Evolutionary conservation across 2,329 filamentous ascomycete genomes (phyloP).

Genomic region (Neodidymelliopsis sp.): DNA sequence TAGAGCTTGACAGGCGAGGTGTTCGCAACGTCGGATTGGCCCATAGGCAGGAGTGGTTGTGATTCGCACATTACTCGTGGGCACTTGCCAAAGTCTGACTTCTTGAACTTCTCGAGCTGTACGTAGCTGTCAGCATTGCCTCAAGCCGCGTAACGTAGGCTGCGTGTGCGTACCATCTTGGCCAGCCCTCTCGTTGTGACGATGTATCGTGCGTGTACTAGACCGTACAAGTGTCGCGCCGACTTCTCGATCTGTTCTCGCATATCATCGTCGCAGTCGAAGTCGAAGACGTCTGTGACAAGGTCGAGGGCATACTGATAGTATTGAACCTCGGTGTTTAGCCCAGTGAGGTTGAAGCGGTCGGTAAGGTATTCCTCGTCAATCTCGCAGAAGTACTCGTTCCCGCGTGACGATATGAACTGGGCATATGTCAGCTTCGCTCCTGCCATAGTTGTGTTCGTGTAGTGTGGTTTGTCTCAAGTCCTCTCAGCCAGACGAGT

Average conservation of each 20-base stretch:
- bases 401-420: conserved; percentile 97
- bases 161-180: conserved; percentile 83
- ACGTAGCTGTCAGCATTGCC: conserved; percentile 18
- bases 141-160: neutral
- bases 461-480: neutral
- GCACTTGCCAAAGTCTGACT: conserved; percentile 97
- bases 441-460: neutral
- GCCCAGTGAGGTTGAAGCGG: conserved; percentile 94
- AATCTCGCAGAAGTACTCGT: conserved; percentile 99
- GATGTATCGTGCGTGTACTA: conserved; percentile 96
- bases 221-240: conserved; percentile 90
- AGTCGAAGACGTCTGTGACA: conserved; percentile 97
- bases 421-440: conserved; percentile 50
- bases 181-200: conserved; percentile 91
- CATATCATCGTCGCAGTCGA: conserved; percentile 98
- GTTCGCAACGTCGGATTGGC: conserved; percentile 87
- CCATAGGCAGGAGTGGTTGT: conserved; percentile 93
- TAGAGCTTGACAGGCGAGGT: conserved; percentile 94
- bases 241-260: conserved; percentile 98
- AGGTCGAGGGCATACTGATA: conserved; percentile 98
- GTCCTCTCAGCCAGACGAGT: neutral
- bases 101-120: conserved; percentile 99
- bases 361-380: conserved; percentile 99
- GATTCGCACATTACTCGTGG: conserved; percentile 94
- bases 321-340: conserved; percentile 97